These are phyloP conservation scores for Cladorrhinum sp. DNA, from an alignment of 2,329 filamentous ascomycete genomes.

Conservation along the genomic window DNA sequence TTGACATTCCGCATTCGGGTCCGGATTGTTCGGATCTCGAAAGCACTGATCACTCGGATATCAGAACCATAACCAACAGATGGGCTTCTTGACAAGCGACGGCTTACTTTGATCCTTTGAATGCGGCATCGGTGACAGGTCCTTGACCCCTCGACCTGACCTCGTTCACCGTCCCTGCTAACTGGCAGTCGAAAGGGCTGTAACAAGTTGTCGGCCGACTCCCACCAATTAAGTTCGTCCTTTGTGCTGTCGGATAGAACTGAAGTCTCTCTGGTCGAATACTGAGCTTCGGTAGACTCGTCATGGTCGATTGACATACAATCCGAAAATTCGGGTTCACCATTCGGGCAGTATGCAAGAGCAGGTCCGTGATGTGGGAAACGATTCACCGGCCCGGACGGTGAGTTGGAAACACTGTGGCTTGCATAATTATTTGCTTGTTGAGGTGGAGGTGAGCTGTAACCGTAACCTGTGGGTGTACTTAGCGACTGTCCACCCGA, in stretches of 20 bases:
- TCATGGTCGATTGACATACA: background rate
- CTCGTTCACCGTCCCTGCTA: background rate
- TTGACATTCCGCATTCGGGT: slow-evolving; percentile 38
- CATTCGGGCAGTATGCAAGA: too few species aligned
- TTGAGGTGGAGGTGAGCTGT: too few species aligned
- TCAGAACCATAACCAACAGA: background rate
- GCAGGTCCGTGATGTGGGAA: too few species aligned
- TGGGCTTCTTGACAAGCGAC: too few species aligned
- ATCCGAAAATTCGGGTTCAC: background rate
- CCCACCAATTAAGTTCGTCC: background rate
- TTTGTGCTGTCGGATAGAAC: too few species aligned
- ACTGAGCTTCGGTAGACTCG: background rate
- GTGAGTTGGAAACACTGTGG: too few species aligned
- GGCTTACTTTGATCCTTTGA: background rate
- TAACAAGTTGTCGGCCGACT: background rate
- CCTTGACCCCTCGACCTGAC: background rate
- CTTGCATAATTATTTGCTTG: too few species aligned
- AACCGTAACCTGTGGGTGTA: too few species aligned
- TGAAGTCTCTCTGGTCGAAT: too few species aligned
- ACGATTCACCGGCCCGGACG: too few species aligned
- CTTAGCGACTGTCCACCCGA: too few species aligned
- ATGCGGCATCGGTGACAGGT: background rate
- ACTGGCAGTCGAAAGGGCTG: background rate
- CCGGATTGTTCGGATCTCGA: slow-evolving; percentile 28
- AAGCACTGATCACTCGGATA: background rate